A percentile compares a stretch with the other conserved stretches of the same genome.
Evolutionary conservation across 352 stramenopile species (phyloP).

Genomic region (Phytophthora quininea): DNA sequence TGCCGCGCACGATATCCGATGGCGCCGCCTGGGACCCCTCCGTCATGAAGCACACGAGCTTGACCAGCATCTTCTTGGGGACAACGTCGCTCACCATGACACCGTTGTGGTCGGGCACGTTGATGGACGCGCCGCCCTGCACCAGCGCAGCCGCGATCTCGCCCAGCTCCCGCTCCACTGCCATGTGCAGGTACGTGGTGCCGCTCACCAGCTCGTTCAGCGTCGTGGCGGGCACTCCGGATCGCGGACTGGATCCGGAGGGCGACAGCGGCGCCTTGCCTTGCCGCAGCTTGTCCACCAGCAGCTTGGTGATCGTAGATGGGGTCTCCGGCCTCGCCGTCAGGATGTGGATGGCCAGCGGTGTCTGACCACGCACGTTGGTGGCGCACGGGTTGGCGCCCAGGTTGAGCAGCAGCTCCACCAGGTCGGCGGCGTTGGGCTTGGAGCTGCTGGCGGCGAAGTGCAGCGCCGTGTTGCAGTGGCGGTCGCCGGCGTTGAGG

Average conservation of each 20-base stretch:
- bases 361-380: constrained; percentile 85
- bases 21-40: constrained; percentile 75
- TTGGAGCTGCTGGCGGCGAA: constrained; percentile 74
- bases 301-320: constrained; percentile 52
- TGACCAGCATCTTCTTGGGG: constrained; percentile 74
- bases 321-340: constrained; percentile 68
- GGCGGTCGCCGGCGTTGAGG: constrained; percentile 77
- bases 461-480: constrained; percentile 84
- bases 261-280: constrained; percentile 24
- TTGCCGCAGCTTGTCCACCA: constrained; percentile 56
- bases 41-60: constrained; percentile 80
- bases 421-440: constrained; percentile 63
- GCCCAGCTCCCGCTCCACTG: constrained; percentile 64
- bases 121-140: constrained; percentile 79
- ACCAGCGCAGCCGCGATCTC: constrained; percentile 76
- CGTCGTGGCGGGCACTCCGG: constrained; percentile 21
- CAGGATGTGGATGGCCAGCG: constrained; percentile 85
- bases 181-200: constrained; percentile 88
- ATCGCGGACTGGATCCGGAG: constrained; percentile 13
- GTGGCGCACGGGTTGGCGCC: constrained; percentile 65
- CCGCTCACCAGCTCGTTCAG: constrained; percentile 78
- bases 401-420: constrained; percentile 71
- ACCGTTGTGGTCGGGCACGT: constrained; percentile 80
- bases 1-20: constrained; percentile 54
- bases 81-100: constrained; percentile 83